Base-by-base conservation (phyloP, 2,329 filamentous ascomycete species). In the Aspergillus sp. region DNA sequence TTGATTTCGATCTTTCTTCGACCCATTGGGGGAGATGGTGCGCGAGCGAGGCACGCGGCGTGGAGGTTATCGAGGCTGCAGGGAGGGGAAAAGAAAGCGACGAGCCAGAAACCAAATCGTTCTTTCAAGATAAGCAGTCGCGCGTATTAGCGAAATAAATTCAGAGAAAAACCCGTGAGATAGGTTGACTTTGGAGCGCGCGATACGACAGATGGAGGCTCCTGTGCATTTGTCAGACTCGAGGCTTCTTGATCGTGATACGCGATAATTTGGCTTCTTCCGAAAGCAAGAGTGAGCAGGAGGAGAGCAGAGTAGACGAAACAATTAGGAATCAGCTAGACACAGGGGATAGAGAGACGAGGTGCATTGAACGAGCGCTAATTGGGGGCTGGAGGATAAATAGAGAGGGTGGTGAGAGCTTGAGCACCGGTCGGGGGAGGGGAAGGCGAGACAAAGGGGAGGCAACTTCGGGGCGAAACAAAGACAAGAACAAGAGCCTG, bases 1-100 rank as follows among this genome's bases (percentile, higher is more conserved):
- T 97, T 97, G 83, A 99, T 98, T 82, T 98, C 95, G 75, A 99
- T 99, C 86, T 99, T 99, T 84, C 95, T 88, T 77, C 95, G 89
- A 76, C 95, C 95, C 95, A 99, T 99, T 31, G 54, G 58, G 58
- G 57, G 55, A 57, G 49, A 44, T 24, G 53, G 57, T 62, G 47
- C 56, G 51, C 46, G 56, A 49, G 51, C 52, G 60, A 52, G 58
- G 63, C 52, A 59, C 52, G 55, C 55, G 24, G 49, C 12, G 40
- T 9, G 5, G 6, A 23, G 56, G 27, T 37, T 55, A 49, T 24
- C 40, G 44, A 33, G 52, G 48, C 27, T 44, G 50, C 21, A 31
- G 51, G 33, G 49, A 55, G 31, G 52, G 57, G 52, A 43, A 47
- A 56, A 43, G 47, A 27, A 45, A 31, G 58, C 17, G 39, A 49